phyloP scores from a whole-genome alignment of 495 filamentous ascomycete genomes.

The Penicillium coprophilum region DNA sequence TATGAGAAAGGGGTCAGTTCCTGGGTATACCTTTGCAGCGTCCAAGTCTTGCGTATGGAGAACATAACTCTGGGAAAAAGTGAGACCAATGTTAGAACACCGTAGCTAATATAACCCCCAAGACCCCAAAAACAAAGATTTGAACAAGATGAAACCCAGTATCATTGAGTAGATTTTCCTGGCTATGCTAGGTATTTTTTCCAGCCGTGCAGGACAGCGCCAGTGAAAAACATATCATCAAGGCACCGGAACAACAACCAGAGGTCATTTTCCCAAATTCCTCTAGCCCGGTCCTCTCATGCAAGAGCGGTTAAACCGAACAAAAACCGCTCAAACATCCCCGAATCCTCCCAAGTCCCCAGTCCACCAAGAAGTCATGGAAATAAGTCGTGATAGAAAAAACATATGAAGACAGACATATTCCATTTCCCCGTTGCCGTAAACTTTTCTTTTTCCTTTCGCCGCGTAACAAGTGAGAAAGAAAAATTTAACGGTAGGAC shows the following conservation, averaged over 20 bases:
- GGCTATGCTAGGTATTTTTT: slow-evolving; percentile 41
- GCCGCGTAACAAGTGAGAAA: slow-evolving; percentile 22
- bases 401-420: slow-evolving; percentile 22
- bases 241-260: slow-evolving; percentile 26
- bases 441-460: slow-evolving; percentile 24
- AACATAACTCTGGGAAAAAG: slow-evolving; percentile 40
- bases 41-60: slow-evolving; percentile 12
- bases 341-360: slow-evolving; percentile 25
- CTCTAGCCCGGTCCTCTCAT: slow-evolving; percentile 24
- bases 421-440: slow-evolving; percentile 26
- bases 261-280: slow-evolving; percentile 17
- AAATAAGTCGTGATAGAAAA: slow-evolving; percentile 30
- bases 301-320: slow-evolving; percentile 16
- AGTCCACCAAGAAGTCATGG: slow-evolving; percentile 29
- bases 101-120: background rate
- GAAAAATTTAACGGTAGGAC: slow-evolving; percentile 63
- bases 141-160: slow-evolving; percentile 37
- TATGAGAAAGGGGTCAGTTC: background rate
- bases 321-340: slow-evolving; percentile 25
- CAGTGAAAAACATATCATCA: slow-evolving; percentile 33
- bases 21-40: background rate
- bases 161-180: slow-evolving; percentile 40
- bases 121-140: background rate
- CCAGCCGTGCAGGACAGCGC: slow-evolving; percentile 33
- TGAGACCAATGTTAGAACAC: slow-evolving; percentile 1